Percentiles rank a stretch among this genome's conserved stretches.
Conservation (phyloP, 495 filamentous ascomycete species). For the Ramalina peruviana region DNA sequence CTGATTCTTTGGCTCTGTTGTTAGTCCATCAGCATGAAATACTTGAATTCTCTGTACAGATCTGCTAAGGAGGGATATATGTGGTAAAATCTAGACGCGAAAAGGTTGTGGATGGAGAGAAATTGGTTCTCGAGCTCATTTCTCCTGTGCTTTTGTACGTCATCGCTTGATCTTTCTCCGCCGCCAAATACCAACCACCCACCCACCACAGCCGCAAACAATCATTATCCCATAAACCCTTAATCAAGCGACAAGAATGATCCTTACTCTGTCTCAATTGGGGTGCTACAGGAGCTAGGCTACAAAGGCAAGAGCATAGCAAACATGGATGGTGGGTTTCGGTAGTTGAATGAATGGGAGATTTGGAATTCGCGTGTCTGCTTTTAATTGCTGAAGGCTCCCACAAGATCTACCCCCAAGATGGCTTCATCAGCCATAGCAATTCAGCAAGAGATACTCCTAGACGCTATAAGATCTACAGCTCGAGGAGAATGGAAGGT, state of each 20-base stretch:
- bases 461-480: constrained; percentile 43
- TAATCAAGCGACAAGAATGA: too few relatives aligned
- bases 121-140: too few relatives aligned
- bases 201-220: too few relatives aligned
- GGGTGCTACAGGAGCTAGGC: too few relatives aligned
- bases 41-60: not conserved
- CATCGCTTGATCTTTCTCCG: not conserved
- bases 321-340: too few relatives aligned
- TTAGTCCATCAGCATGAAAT: too few relatives aligned
- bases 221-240: too few relatives aligned
- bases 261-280: too few relatives aligned
- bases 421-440: constrained; percentile 38
- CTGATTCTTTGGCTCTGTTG: not conserved
- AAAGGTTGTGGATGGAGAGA: too few relatives aligned
- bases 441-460: constrained; percentile 42
- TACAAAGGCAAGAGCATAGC: too few relatives aligned
- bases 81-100: too few relatives aligned
- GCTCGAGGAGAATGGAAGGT: constrained; percentile 75
- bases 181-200: not conserved
- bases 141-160: not conserved
- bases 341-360: too few relatives aligned
- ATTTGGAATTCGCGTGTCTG: not conserved
- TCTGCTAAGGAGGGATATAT: not conserved
- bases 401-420: constrained; percentile 8
- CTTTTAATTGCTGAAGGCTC: not conserved